These are phyloP conservation scores for Coniochaeta sp. DNA, from an alignment of 2,329 filamentous ascomycete genomes.

Conservation along the genomic window DNA sequence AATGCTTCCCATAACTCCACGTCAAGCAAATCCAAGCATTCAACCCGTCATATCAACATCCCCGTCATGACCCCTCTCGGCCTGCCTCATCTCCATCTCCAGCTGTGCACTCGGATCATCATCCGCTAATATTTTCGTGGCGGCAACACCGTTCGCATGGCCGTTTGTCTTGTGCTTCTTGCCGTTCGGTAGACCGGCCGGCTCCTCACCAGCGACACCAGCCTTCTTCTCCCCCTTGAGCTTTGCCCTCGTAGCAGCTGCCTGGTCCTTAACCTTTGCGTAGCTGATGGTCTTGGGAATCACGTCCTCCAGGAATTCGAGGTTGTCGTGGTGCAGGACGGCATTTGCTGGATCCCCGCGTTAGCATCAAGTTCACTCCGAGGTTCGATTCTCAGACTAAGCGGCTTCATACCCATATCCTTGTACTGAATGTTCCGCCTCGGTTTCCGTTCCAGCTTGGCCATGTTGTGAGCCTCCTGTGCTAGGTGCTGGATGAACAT, in stretches of 20 bases:
- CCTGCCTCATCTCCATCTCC: slow-evolving; percentile 46
- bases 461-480: slow-evolving; percentile 76
- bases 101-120: slow-evolving; percentile 46
- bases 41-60: slow-evolving; percentile 55
- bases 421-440: slow-evolving; percentile 93
- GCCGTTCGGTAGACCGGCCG: slow-evolving; percentile 18
- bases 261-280: slow-evolving; percentile 65
- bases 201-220: slow-evolving; percentile 4
- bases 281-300: slow-evolving; percentile 80
- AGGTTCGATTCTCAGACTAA: not conserved
- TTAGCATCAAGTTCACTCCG: slow-evolving; percentile 2
- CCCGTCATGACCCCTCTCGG: slow-evolving; percentile 28
- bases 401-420: slow-evolving; percentile 62
- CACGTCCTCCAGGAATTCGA: slow-evolving; percentile 89
- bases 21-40: not conserved
- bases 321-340: slow-evolving; percentile 80
- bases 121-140: slow-evolving; percentile 15
- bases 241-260: slow-evolving; percentile 39
- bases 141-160: slow-evolving; percentile 16
- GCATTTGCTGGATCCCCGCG: slow-evolving; percentile 56
- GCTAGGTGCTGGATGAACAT: slow-evolving; percentile 93
- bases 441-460: slow-evolving; percentile 86
- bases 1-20: not conserved
- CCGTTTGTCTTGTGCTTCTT: slow-evolving; percentile 28
- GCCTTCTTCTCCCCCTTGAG: slow-evolving; percentile 35